A percentile compares a stretch with the other conserved stretches of the same genome.
Conservation (phyloP, 1,284 basidiomycete species). For the Tilletia indica region DNA sequence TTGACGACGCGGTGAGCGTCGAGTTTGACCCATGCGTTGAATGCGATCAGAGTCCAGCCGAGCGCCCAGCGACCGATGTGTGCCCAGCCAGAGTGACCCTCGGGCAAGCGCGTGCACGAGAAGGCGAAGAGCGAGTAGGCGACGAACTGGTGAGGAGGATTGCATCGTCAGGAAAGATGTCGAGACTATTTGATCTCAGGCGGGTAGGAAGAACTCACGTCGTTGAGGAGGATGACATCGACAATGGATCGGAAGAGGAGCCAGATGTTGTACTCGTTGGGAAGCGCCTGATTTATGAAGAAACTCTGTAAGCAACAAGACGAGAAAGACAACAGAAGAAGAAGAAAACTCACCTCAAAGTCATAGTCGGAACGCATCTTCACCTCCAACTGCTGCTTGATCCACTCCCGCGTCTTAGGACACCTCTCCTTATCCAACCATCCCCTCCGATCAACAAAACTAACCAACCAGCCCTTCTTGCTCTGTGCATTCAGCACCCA, state of each 20-base stretch:
- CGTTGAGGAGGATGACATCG: slow-evolving; percentile 88
- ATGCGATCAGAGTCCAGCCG: slow-evolving; percentile 79
- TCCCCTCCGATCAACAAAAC: slow-evolving; percentile 72
- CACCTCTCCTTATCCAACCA: slow-evolving; percentile 78
- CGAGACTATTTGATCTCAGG: slow-evolving; percentile 4
- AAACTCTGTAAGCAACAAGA: neutral
- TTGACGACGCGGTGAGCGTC: slow-evolving; percentile 97
- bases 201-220: slow-evolving; percentile 23
- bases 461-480: slow-evolving; percentile 88
- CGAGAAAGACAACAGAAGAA: neutral
- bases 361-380: slow-evolving; percentile 92
- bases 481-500: slow-evolving; percentile 91
- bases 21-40: slow-evolving; percentile 98
- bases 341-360: slow-evolving; percentile 65
- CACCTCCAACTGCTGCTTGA: slow-evolving; percentile 76
- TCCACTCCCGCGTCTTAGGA: slow-evolving; percentile 73
- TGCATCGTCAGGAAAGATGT: neutral
- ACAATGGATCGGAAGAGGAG: slow-evolving; percentile 86
- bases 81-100: slow-evolving; percentile 70
- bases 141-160: slow-evolving; percentile 67
- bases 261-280: slow-evolving; percentile 64
- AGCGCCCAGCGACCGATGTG: slow-evolving; percentile 84
- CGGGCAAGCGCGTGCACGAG: slow-evolving; percentile 70
- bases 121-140: slow-evolving; percentile 89
- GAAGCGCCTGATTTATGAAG: slow-evolving; percentile 27